Conservation (phyloP, 495 filamentous ascomycete genomes). For the Sphaerosporella brunnea region DNA sequence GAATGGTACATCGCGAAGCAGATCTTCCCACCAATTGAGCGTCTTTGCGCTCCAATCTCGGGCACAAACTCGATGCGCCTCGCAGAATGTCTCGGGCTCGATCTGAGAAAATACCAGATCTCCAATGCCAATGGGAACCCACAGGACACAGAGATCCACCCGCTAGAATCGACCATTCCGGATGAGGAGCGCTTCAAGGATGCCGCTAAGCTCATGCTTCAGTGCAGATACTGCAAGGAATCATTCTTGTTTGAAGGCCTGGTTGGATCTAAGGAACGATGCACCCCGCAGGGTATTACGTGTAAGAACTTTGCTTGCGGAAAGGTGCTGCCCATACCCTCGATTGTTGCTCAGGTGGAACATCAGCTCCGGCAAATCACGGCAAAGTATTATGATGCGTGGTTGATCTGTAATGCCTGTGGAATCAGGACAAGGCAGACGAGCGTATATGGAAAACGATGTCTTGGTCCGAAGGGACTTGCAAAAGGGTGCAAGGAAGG, state of each 20-base stretch:
- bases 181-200: conserved; percentile 71
- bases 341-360: conserved; percentile 72
- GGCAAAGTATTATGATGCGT: conserved; percentile 76
- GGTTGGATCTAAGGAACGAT: conserved; percentile 35
- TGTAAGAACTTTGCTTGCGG: conserved; percentile 48
- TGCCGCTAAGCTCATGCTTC: conserved; percentile 52
- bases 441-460: conserved; percentile 76
- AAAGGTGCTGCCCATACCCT: conserved; percentile 47
- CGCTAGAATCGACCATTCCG: conserved; percentile 83
- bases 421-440: conserved; percentile 79
- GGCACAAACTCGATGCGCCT: conserved; percentile 77
- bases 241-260: conserved; percentile 60
- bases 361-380: conserved; percentile 58
- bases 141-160: conserved; percentile 55
- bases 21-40: conserved; percentile 94
- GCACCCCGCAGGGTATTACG: conserved; percentile 52
- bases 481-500: conserved; percentile 61
- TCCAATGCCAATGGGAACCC: conserved; percentile 32
- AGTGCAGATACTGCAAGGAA: conserved; percentile 63
- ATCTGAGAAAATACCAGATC: conserved; percentile 69
- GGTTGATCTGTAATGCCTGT: conserved; percentile 76
- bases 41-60: conserved; percentile 85
- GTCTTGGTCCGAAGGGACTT: conserved; percentile 68
- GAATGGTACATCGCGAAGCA: conserved; percentile 98
- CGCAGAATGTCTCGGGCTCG: conserved; percentile 83